Evolutionary conservation across 1,284 basidiomycete species (phyloP).

Genomic region (Hemileia vastatrix): DNA sequence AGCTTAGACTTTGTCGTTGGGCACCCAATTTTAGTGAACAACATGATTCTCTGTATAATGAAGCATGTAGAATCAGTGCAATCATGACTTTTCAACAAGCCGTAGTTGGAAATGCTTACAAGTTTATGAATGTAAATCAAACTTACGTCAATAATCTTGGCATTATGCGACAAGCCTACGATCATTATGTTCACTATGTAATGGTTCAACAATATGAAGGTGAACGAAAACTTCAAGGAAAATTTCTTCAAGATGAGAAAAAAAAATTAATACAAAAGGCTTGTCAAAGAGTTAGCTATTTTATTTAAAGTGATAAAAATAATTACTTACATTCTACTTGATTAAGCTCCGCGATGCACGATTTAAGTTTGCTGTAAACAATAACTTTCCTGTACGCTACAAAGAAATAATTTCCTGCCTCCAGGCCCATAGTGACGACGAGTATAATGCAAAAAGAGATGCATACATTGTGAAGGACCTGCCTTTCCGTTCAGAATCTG

Average conservation of each 20-base stretch:
- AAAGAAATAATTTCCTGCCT: neutral
- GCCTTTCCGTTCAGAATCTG: neutral
- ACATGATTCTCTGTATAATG: neutral
- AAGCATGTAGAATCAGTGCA: neutral
- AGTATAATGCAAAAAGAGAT: neutral
- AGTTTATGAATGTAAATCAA: neutral
- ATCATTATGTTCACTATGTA: constrained; percentile 6
- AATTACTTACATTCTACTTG: neutral
- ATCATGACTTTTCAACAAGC: neutral
- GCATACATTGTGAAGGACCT: neutral
- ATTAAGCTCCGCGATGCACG: neutral
- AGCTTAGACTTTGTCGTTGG: neutral
- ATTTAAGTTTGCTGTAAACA: constrained; percentile 1
- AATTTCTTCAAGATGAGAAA: neutral
- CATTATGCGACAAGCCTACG: neutral
- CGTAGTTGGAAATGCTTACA: neutral
- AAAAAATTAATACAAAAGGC: neutral
- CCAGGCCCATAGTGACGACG: constrained; percentile 1
- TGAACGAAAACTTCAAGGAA: neutral
- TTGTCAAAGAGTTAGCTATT: constrained; percentile 7
- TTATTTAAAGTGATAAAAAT: too few relatives aligned
- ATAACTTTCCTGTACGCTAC: neutral
- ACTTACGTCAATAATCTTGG: neutral
- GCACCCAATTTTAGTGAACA: neutral
- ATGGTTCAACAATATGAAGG: neutral